Evolutionary conservation across 2,329 filamentous ascomycete species (phyloP), one percentile per base, ranked within the genome.

Genomic region (Trichoderma oligosporum): DNA sequence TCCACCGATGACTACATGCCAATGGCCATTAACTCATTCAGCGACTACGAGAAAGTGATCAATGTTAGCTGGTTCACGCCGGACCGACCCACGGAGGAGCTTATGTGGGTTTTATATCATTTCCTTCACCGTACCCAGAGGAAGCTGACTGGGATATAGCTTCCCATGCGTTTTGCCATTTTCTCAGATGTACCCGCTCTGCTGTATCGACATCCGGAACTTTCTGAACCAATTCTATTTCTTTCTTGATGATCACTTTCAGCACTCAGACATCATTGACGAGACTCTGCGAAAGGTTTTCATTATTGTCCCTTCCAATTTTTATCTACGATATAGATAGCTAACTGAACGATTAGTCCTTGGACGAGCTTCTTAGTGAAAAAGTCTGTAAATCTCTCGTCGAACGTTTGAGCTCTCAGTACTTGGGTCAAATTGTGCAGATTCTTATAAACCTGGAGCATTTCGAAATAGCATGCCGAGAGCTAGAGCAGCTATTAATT

Each of bases 1-100:
- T 85, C 89, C n/a, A 97, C 91, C 1, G 94, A 99, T 70, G 94
- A 99, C 72, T 99, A 99, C 73, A 99, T 99, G 93, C 95, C 94
- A 2, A 97, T 99, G 94, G 89, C 91, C 1, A 96, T 97, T 70
- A 90, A 91, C 66, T 91, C 88, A 18, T 74, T 81, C 14, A 92
- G 96, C 65, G 92, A 97, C 67, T 97, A 96, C 68, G 90, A 95
- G 66, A 96, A 97, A 67, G 93, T 99, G 33, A 84, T 97, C 62
- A 94, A 91, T 61, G 91, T 97, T 60, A 96, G 89, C 74, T 99
- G 93, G 93, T 97, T 96, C 71, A 87, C 83, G 1, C 92, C 92
- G 41, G 91, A 96, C 29, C 91, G 89, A 65, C 76, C 85, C 16
- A 75, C 82, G 27, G 85, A 92, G 60, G 84, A 94, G 64, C 81